These are phyloP conservation scores for Thamnidium elegans DNA, from an alignment of 192 early-diverging fungal genomes.

Conservation along the genomic window DNA sequence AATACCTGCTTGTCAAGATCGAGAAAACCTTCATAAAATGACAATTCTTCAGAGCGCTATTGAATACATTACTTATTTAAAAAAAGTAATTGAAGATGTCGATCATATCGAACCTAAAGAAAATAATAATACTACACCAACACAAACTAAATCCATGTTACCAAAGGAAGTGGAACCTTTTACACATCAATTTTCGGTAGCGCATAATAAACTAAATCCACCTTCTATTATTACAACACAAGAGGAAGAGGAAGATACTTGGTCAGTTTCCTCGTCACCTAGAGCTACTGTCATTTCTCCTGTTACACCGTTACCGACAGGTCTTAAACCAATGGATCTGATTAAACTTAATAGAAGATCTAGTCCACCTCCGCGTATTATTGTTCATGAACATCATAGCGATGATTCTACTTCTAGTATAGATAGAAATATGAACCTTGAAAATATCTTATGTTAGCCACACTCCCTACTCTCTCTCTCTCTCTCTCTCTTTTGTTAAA, in stretches of 20 bases:
- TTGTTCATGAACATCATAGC: neutral
- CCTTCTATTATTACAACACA: neutral
- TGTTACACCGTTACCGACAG: neutral
- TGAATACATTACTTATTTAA: constrained; percentile 65
- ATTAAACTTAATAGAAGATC: neutral
- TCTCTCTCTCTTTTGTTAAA: constrained; percentile 2
- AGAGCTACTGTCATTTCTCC: neutral
- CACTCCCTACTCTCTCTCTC: neutral
- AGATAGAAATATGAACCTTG: constrained; percentile 15
- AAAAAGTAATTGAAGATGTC: constrained; percentile 36
- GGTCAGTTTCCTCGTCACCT: neutral
- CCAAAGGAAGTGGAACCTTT: constrained; percentile 27
- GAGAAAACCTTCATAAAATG: constrained; percentile 70
- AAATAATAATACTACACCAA: no score
- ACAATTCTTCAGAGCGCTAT: constrained; percentile 68
- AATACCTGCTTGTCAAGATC: constrained; percentile 64
- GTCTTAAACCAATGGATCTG: constrained; percentile 23
- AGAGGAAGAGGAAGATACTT: neutral
- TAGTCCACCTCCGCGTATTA: neutral
- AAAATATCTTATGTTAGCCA: constrained; percentile 13
- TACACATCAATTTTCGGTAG: constrained; percentile 22
- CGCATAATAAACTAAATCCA: neutral
- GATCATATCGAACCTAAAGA: no score
- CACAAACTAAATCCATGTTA: constrained; percentile 21
- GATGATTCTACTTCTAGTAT: neutral